These are phyloP conservation scores for Pneumocystis murina DNA, from an alignment of 1,139 yeast species.

Conservation along the genomic window DNA sequence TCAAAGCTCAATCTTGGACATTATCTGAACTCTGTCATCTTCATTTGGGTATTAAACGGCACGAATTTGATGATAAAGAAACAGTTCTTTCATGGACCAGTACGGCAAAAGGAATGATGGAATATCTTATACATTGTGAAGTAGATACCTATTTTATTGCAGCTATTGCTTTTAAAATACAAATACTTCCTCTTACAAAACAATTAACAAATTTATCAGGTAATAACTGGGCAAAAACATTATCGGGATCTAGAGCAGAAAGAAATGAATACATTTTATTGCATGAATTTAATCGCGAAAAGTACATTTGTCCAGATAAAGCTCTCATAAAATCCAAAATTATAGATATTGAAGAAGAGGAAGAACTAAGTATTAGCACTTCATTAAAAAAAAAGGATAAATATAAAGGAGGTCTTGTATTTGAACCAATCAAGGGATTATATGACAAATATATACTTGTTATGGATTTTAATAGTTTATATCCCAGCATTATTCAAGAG, in stretches of 20 bases:
- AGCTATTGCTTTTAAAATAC: slow-evolving; percentile 68
- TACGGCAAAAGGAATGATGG: slow-evolving; percentile 47
- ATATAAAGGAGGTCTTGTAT: slow-evolving; percentile 90
- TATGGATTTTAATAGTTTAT: slow-evolving; percentile 95
- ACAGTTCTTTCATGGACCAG: slow-evolving; percentile 34
- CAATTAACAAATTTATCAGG: slow-evolving; percentile 92
- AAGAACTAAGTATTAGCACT: slow-evolving; percentile 20
- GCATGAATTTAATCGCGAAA: slow-evolving; percentile 76
- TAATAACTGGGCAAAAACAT: slow-evolving; percentile 91
- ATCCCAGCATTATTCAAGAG: slow-evolving; percentile 95
- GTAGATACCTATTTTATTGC: slow-evolving; percentile 49
- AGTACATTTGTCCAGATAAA: slow-evolving; percentile 81
- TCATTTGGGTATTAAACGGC: slow-evolving; percentile 48
- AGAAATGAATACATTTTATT: slow-evolving; percentile 84
- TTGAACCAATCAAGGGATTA: slow-evolving; percentile 91
- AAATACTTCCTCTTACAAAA: slow-evolving; percentile 74
- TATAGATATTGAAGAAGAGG: slow-evolving; percentile 15
- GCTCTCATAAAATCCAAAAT: slow-evolving; percentile 4
- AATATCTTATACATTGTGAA: slow-evolving; percentile 59
- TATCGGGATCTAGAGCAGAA: slow-evolving; percentile 92
- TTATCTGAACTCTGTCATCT: slow-evolving; percentile 78
- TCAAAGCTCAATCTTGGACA: slow-evolving; percentile 96
- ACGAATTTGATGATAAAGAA: slow-evolving; percentile 49
- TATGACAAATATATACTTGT: slow-evolving; percentile 81
- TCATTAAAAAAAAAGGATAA: slow-evolving; percentile 57